These are phyloP conservation scores for Halenospora varia DNA, from an alignment of 495 filamentous ascomycete genomes.

Conservation along the genomic window DNA sequence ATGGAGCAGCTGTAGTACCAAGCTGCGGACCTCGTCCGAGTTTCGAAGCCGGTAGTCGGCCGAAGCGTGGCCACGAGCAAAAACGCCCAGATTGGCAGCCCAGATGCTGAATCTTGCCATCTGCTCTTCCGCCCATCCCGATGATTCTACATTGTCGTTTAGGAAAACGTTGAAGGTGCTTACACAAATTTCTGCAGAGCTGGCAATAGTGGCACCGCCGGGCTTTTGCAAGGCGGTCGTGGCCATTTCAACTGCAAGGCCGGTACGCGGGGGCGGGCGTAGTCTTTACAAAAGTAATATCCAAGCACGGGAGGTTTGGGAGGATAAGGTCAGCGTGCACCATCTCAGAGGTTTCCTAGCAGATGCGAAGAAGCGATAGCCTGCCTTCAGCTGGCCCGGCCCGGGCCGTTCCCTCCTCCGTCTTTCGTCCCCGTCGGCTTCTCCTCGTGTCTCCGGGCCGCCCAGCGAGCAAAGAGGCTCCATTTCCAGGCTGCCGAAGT, in stretches of 20 bases:
- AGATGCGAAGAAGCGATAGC: no score
- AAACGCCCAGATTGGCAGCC: constrained; percentile 21
- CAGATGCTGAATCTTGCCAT: constrained; percentile 20
- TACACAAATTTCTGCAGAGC: background rate
- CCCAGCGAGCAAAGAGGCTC: no score
- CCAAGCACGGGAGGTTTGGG: no score
- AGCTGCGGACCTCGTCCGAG: background rate
- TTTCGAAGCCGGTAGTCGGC: constrained; percentile 21
- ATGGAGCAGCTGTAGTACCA: constrained; percentile 9
- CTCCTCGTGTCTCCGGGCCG: no score
- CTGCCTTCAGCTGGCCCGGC: no score
- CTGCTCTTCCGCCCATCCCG: constrained; percentile 15
- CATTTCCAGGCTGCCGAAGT: no score
- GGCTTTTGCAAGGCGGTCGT: background rate
- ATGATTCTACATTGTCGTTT: background rate
- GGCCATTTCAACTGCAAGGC: background rate
- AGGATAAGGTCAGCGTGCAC: no score
- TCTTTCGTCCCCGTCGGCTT: no score
- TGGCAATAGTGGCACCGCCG: background rate
- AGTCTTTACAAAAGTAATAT: no score
- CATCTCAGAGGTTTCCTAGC: no score
- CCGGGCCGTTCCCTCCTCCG: no score
- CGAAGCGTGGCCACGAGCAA: constrained; percentile 18
- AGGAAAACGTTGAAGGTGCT: background rate
- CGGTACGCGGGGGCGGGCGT: no score